These are phyloP conservation scores for Candida pseudocylindracea DNA, from an alignment of 1,139 yeast species.

Conservation along the genomic window DNA sequence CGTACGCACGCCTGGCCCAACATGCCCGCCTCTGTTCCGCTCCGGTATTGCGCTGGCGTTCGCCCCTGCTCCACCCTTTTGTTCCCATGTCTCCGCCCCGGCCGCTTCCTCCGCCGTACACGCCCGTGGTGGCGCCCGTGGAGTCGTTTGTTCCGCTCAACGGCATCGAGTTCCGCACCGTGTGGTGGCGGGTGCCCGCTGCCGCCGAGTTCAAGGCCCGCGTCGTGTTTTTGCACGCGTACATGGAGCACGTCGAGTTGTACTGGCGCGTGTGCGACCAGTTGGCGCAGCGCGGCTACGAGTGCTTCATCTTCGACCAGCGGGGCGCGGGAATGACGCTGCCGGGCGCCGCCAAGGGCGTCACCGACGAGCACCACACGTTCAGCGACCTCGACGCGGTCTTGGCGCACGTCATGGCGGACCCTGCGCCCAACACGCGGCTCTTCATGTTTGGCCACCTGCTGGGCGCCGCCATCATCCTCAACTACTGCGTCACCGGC, in stretches of 20 bases:
- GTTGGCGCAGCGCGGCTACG: slow-evolving; percentile 40
- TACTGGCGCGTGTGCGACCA: slow-evolving; percentile 40
- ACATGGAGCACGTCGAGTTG: slow-evolving; percentile 37
- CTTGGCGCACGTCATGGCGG: slow-evolving; percentile 14
- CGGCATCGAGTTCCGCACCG: slow-evolving; percentile 17
- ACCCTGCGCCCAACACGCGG: slow-evolving; percentile 11
- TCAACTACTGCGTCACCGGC: slow-evolving; percentile 59
- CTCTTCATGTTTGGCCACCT: slow-evolving; percentile 62
- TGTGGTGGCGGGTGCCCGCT: slow-evolving; percentile 16
- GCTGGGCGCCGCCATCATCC: slow-evolving; percentile 84
- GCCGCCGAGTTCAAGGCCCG: slow-evolving; percentile 23
- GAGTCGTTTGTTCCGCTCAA: slow-evolving; percentile 11
- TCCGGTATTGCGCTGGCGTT: no score
- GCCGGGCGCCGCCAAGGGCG: slow-evolving; percentile 33
- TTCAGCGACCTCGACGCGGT: slow-evolving; percentile 53
- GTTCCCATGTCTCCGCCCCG: no score
- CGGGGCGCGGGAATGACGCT: slow-evolving; percentile 76
- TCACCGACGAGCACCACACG: slow-evolving; percentile 39
- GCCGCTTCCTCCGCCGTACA: slow-evolving; percentile 9
- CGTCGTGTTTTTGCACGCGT: slow-evolving; percentile 58
- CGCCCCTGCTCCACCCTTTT: no score
- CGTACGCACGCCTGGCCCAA: no score
- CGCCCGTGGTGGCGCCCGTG: slow-evolving; percentile 11
- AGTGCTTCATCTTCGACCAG: slow-evolving; percentile 61
- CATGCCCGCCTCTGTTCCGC: no score